Conservation (phyloP, 2,329 filamentous ascomycete genomes). For the Sporothrix pseudoabietina region DNA sequence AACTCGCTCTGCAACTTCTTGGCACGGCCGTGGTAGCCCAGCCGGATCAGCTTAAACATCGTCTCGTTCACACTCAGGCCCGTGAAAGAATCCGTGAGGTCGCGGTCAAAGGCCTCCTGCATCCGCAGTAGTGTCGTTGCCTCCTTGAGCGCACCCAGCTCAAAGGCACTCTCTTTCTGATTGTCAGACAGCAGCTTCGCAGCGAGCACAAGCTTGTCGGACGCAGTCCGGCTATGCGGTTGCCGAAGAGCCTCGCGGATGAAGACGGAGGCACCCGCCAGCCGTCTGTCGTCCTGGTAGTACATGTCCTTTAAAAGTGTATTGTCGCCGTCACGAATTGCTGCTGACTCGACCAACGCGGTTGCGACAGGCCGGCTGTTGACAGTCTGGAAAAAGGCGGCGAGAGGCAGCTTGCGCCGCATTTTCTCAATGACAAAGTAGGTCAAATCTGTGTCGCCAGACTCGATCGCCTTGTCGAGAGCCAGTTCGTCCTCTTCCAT, state of each 20-base stretch:
- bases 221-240: constrained; percentile 66
- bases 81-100: constrained; percentile 74
- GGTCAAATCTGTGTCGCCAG: constrained; percentile 91
- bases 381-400: constrained; percentile 89
- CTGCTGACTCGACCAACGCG: constrained; percentile 84
- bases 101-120: constrained; percentile 84
- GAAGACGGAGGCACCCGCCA: constrained; percentile 86
- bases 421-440: constrained; percentile 84
- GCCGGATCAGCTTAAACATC: constrained; percentile 80
- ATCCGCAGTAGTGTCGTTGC: constrained; percentile 76
- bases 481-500: constrained; percentile 97
- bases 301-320: constrained; percentile 89
- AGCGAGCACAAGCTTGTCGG: constrained; percentile 87
- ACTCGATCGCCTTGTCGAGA: constrained; percentile 94
- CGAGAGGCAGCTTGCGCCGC: constrained; percentile 85
- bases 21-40: constrained; percentile 80
- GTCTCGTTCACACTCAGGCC: constrained; percentile 90
- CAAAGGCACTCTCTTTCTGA: constrained; percentile 74
- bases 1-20: constrained; percentile 90
- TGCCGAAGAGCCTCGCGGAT: constrained; percentile 80
- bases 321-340: constrained; percentile 69
- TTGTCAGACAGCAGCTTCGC: constrained; percentile 76
- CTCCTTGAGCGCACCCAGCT: constrained; percentile 76
- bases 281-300: constrained; percentile 91
- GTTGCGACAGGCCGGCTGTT: constrained; percentile 83